Base-by-base conservation (phyloP, 148 eudicot genomes). In the Nyssa sinensis region DNA sequence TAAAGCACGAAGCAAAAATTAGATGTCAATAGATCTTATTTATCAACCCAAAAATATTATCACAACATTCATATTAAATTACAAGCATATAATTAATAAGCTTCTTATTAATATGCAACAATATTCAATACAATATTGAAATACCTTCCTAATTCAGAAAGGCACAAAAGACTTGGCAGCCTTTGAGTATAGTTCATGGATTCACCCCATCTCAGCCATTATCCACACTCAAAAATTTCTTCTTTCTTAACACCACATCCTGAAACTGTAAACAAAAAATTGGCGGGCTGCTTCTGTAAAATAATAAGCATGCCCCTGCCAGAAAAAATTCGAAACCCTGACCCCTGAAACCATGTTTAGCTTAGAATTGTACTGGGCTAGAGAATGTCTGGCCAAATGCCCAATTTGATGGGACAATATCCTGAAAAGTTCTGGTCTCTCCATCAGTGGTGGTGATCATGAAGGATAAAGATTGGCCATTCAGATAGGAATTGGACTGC, bases 401-500 rank as follows among this genome's bases (percentile, higher is more conserved):
- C 97, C 97, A 94, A 25, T 83, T 83, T 27, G 97, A 74, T n/a
- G 97, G 86, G 59, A 74, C 86, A 37, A 92, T 44, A 49, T 89
- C 68, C 24, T 64, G 47, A 58, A 90, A 92, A 0, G 44, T 24
- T 55, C 62, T 78, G 5, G 90, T 85, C 35, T 74, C 74, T 62
- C 96, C 96, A 77, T 90, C 97, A 0, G 81, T 78, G 3, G 90
- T 81, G 0, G 96, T 89, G 74, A 94, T 78, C 74, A 35, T 85
- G 76, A 94, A 94, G 0, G 98, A 94, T 37, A 92, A 72, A 24
- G 91, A 55, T 66, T 92, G 98, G 23, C 97, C 90, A 21, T 87
- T 77, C 0, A 94, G 84, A 63, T 83, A 90, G 7, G 87, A 68
- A 37, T 81, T 80, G 8, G 97, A 89, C 74, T 94, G 98, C 97